phyloP scores from a whole-genome alignment of 2,329 filamentous ascomycete species.

The Elsinoe ampelina region DNA sequence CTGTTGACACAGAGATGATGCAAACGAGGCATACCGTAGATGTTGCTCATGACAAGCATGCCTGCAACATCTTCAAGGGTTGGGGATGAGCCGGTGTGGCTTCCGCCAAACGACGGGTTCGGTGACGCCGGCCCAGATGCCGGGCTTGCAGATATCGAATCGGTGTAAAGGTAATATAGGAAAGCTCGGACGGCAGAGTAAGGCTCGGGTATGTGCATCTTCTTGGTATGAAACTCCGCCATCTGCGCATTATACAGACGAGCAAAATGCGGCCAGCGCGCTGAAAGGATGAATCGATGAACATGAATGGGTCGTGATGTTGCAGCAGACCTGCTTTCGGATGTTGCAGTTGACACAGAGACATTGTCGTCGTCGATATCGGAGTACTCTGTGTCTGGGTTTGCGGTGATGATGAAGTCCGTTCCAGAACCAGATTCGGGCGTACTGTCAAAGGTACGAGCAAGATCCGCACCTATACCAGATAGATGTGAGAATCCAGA shows the following conservation, averaged over 20 bases:
- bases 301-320: slow-evolving; percentile 85
- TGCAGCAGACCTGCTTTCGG: slow-evolving; percentile 36
- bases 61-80: slow-evolving; percentile 78
- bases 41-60: slow-evolving; percentile 92
- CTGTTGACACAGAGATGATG: slow-evolving; percentile 85
- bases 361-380: slow-evolving; percentile 35
- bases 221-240: slow-evolving; percentile 93
- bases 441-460: slow-evolving; percentile 74
- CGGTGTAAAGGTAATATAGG: slow-evolving; percentile 92
- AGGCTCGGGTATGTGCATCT: slow-evolving; percentile 95
- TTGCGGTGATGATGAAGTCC: slow-evolving; percentile 84
- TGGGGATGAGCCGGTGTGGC: slow-evolving; percentile 33
- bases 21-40: slow-evolving; percentile 93
- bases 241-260: slow-evolving; percentile 88
- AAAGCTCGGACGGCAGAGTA: slow-evolving; percentile 92
- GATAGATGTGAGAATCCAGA: slow-evolving; percentile 42
- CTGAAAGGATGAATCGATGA: slow-evolving; percentile 86
- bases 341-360: slow-evolving; percentile 18
- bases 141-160: slow-evolving; percentile 55
- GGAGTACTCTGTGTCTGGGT: slow-evolving; percentile 47
- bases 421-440: slow-evolving; percentile 78
- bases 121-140: slow-evolving; percentile 19
- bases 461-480: slow-evolving; percentile 75
- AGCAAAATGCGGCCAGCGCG: slow-evolving; percentile 93
- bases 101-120: slow-evolving; percentile 6